Conservation (phyloP, 2,329 filamentous ascomycete species). For the Calcarisporium arbuscula region DNA sequence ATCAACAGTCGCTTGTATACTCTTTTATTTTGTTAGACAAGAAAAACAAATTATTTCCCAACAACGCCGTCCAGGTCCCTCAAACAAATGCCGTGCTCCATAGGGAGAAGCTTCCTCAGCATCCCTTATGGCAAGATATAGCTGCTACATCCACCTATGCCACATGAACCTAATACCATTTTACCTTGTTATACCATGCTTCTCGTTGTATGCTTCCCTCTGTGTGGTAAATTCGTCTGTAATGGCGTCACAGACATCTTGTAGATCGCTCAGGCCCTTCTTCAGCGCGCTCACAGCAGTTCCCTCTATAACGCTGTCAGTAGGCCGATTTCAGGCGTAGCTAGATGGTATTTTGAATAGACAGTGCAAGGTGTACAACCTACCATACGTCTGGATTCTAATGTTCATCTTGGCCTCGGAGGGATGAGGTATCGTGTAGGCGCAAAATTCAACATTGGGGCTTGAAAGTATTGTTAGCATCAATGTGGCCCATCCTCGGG, state of each 20-base stretch:
- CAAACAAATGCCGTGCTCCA: too few species aligned
- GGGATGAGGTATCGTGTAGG: conserved; percentile 95
- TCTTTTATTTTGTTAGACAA: conserved; percentile 22
- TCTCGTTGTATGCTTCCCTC: conserved; percentile 27
- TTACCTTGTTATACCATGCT: conserved; percentile 26
- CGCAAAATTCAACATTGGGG: conserved; percentile 94
- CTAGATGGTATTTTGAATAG: background rate
- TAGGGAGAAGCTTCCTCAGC: too few species aligned
- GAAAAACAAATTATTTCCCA: too few species aligned
- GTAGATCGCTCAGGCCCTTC: conserved; percentile 82
- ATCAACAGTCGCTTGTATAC: conserved; percentile 24
- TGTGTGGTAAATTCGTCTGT: conserved; percentile 78
- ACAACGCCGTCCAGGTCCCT: too few species aligned
- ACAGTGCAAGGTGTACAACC: conserved; percentile 22
- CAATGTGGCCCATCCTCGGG: background rate
- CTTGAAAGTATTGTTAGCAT: conserved; percentile 44
- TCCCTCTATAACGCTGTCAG: conserved; percentile 50
- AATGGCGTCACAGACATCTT: conserved; percentile 89
- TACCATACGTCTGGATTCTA: conserved; percentile 94
- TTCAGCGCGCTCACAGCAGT: conserved; percentile 80
- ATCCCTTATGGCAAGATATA: too few species aligned
- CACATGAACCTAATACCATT: too few species aligned
- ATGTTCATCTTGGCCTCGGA: conserved; percentile 96
- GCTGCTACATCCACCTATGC: too few species aligned
- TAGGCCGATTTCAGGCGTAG: conserved; percentile 5